These are phyloP conservation scores for Cordyceps cateniannulata DNA, from an alignment of 2,329 filamentous ascomycete species.

Conservation along the genomic window DNA sequence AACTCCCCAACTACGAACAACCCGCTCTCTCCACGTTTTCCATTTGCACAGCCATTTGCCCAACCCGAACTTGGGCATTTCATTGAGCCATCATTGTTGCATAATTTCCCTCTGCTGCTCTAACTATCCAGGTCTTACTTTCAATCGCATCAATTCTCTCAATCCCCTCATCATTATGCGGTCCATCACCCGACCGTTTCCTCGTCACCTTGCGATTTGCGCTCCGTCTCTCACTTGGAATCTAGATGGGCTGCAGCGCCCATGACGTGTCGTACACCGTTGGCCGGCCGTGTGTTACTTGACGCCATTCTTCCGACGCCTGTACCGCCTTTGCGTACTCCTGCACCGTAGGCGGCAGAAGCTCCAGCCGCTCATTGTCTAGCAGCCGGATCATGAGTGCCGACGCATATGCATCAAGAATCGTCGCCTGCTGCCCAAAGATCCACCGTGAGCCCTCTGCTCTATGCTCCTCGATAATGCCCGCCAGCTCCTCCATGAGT, in stretches of 20 bases:
- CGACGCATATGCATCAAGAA: constrained; percentile 24
- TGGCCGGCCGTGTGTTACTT: constrained; percentile 20
- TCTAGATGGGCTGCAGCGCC: constrained; percentile 19
- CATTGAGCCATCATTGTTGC: no score
- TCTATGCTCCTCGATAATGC: constrained; percentile 14
- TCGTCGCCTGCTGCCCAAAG: constrained; percentile 23
- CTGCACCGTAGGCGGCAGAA: constrained; percentile 18
- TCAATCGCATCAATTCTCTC: no score
- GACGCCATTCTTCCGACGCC: constrained; percentile 22
- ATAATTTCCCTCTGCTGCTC: no score
- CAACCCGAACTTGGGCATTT: no score
- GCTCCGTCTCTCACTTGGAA: constrained; percentile 13
- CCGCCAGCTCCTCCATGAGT: constrained; percentile 20
- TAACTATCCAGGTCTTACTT: no score
- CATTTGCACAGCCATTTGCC: background rate
- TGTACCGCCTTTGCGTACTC: constrained; percentile 18
- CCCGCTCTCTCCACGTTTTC: no score
- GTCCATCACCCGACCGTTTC: background rate
- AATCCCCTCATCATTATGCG: no score
- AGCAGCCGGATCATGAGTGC: constrained; percentile 19
- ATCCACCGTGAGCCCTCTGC: constrained; percentile 19
- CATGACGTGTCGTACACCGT: constrained; percentile 20
- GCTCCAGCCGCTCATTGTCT: constrained; percentile 20
- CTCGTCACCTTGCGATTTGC: background rate
- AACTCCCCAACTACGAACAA: no score